Evolutionary conservation across 257 asterid species (phyloP).

Genomic region (Solanum etuberosum): DNA sequence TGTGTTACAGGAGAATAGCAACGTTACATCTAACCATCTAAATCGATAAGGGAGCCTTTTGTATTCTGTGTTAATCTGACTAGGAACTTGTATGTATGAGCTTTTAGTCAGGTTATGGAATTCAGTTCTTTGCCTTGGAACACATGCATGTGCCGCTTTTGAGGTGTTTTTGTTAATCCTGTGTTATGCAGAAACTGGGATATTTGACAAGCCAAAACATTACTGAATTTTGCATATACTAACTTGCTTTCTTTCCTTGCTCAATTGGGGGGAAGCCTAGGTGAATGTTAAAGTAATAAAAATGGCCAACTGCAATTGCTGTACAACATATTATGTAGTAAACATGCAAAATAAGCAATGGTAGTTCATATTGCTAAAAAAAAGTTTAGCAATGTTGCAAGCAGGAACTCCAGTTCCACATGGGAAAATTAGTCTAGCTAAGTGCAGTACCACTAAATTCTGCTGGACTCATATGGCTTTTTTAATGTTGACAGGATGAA

Average conservation of each 20-base stretch:
- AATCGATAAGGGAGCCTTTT: neutral
- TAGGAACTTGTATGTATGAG: neutral
- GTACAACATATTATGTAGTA: neutral
- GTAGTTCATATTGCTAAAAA: neutral
- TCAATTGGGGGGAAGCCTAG: neutral
- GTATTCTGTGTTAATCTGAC: neutral
- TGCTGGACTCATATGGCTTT: neutral
- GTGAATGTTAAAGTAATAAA: neutral
- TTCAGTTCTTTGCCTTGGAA: neutral
- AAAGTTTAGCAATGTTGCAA: neutral
- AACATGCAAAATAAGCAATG: neutral
- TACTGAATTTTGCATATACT: neutral
- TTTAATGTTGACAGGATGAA: conserved; percentile 54
- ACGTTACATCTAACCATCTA: neutral
- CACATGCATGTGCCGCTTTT: neutral
- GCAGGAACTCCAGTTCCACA: neutral
- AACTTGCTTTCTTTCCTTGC: neutral
- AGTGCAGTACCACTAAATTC: neutral
- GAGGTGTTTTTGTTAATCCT: neutral
- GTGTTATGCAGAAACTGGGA: neutral
- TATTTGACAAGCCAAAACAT: neutral
- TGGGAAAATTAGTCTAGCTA: neutral
- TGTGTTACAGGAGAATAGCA: neutral
- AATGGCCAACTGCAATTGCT: neutral
- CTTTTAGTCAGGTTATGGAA: neutral